Conservation (phyloP, 1,284 basidiomycete species). For the Ceratobasidium sp. region DNA sequence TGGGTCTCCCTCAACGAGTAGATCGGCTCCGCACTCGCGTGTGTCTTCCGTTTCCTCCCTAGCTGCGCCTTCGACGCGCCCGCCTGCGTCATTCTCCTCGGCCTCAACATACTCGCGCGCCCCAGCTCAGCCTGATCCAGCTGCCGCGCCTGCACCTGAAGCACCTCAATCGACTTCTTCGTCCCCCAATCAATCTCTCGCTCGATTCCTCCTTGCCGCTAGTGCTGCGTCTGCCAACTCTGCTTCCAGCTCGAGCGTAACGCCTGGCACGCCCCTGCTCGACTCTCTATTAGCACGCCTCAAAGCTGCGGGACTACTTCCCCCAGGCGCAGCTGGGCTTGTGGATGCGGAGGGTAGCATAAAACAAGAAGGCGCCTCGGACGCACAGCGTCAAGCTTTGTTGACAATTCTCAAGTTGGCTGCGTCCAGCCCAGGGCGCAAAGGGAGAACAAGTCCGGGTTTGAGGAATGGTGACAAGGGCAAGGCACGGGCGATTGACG, state of each 20-base stretch:
- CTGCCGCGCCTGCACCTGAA: not conserved
- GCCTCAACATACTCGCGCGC: not conserved
- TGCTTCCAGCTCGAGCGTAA: not conserved
- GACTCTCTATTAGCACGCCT: constrained; percentile 3
- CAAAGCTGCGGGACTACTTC: not conserved
- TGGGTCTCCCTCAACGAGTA: not conserved
- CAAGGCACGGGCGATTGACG: too few species aligned
- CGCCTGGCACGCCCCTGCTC: constrained; percentile 18
- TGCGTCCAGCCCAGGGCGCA: not conserved
- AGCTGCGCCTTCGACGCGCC: not conserved
- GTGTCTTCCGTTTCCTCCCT: constrained; percentile 25
- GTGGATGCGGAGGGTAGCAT: not conserved
- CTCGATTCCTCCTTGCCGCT: constrained; percentile 6
- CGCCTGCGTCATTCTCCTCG: constrained; percentile 6
- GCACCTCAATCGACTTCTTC: not conserved
- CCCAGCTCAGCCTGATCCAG: not conserved
- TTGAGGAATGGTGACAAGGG: too few species aligned
- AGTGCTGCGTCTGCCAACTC: not conserved
- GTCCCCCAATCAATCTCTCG: constrained; percentile 7
- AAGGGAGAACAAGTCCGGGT: too few species aligned
- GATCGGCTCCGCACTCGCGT: constrained; percentile 6
- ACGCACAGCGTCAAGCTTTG: constrained; percentile 13
- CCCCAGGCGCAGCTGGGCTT: not conserved
- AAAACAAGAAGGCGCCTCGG: not conserved
- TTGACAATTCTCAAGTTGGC: not conserved